phyloP scores from a whole-genome alignment of 2,329 filamentous ascomycete genomes.

The Aschersonia sp. region DNA sequence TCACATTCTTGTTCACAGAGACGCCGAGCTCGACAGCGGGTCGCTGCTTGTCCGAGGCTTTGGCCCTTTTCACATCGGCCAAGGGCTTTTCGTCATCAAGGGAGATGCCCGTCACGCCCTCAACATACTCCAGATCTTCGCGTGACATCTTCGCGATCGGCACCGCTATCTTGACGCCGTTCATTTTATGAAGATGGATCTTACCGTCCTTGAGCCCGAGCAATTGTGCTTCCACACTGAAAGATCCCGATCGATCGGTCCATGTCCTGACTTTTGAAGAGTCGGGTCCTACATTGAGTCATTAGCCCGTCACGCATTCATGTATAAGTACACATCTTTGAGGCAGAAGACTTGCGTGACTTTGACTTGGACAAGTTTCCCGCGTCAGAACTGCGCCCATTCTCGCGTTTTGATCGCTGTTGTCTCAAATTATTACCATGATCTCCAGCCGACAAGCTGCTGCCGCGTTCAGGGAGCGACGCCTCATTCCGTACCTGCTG shows the following conservation, averaged over 20 bases:
- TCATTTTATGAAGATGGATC: conserved; percentile 94
- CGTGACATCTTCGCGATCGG: conserved; percentile 91
- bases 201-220: conserved; percentile 89
- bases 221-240: conserved; percentile 95
- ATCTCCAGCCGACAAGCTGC: conserved; percentile 57
- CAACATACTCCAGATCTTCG: conserved; percentile 89
- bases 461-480: conserved; percentile 62
- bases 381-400: conserved; percentile 38
- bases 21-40: conserved; percentile 34
- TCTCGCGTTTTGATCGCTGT: conserved; percentile 61
- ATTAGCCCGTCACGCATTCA: background rate
- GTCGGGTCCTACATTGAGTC: conserved; percentile 56
- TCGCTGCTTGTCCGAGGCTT: conserved; percentile 13
- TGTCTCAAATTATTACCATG: conserved; percentile 52
- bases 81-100: conserved; percentile 90
- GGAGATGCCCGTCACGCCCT: conserved; percentile 72
- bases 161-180: conserved; percentile 96
- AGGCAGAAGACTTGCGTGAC: conserved; percentile 45
- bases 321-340: background rate
- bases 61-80: conserved; percentile 59
- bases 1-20: conserved; percentile 44
- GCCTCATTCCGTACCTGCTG: conserved; percentile 62
- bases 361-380: conserved; percentile 44
- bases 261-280: conserved; percentile 71
- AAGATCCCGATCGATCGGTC: conserved; percentile 90